Base-by-base conservation (phyloP, 2,329 filamentous ascomycete species). In the Penicillium sp. region DNA sequence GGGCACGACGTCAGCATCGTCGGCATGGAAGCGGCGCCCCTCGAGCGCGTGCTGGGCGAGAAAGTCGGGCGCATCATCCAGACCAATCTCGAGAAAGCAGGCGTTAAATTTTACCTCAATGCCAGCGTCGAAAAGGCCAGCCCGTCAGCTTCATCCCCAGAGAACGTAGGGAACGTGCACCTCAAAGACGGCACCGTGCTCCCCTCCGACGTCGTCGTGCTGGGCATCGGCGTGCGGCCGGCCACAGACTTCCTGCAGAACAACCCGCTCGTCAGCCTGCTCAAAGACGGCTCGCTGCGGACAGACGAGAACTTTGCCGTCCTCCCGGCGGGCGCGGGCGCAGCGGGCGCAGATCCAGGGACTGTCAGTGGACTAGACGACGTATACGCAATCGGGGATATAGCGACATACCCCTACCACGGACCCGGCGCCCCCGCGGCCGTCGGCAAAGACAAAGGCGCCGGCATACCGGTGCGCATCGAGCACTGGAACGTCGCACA, bases 401-500 rank as follows among this genome's bases (percentile, higher is more conserved):
- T 99, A 60, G 92, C 94, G 12, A 92, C 89, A 0, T 97, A 91
- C 73, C 94, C 94, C 0, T 99, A 99, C 77, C 83, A 90, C 71
- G 94, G 94, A 1, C 94, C 94, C 0, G 91, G 90, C 23, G 88
- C 90, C 24, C 81, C 88, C 16, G 62, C 66, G n/a, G 61, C 59
- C 1, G 63, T 59, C 5, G 90, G 89, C 60, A 81, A 35, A 16
- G 30, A 35, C 30, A 14, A 2, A 11, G 30, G 30, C 1, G 63
- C 60, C 5, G 90, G 89, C 60, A 81, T 80, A 46, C 81, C 82
- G 18, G 84, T 88, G 0, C 87, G 94, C 61, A 97, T 97, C 68
- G 94, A 99, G 79, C 94, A 99, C 72, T 99, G 94, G 94, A 93
- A 97, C 74, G 94, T 99, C 2, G 94, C 94, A 4, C 94, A 97